These are phyloP conservation scores for Xerocomellus chrysenteron DNA, from an alignment of 768 basidiomycete genomes.

Conservation along the genomic window DNA sequence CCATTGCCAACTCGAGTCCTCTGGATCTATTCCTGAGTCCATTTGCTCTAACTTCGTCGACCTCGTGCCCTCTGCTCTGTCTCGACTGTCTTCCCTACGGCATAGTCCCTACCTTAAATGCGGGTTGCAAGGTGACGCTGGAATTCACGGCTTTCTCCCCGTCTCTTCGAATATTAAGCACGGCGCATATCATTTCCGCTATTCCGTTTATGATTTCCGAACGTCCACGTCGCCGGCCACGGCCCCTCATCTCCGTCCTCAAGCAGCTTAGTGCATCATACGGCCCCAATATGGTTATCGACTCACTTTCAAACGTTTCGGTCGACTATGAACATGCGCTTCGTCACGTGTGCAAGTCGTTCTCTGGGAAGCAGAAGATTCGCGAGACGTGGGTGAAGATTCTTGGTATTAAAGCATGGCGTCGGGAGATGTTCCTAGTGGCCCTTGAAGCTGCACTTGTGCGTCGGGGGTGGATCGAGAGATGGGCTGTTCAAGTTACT, in stretches of 20 bases:
- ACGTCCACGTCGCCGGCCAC: constrained; percentile 36
- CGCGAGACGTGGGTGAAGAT: constrained; percentile 13
- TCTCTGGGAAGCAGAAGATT: constrained; percentile 9
- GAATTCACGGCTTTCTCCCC: constrained; percentile 42
- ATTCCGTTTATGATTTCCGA: constrained; percentile 43
- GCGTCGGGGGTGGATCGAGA: constrained; percentile 40
- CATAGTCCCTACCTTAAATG: constrained; percentile 11
- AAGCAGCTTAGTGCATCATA: constrained; percentile 31
- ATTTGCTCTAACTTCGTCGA: constrained; percentile 4
- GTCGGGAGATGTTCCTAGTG: constrained; percentile 46
- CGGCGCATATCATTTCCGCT: constrained; percentile 41
- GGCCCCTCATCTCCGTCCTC: constrained; percentile 39
- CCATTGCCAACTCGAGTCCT: constrained; percentile 1
- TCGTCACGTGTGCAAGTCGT: constrained; percentile 1
- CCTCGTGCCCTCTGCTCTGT: constrained; percentile 15
- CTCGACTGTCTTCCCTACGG: constrained; percentile 21
- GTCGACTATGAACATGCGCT: constrained; percentile 26
- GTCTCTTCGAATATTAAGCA: constrained; percentile 34
- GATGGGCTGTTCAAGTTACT: constrained; percentile 42
- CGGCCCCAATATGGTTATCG: constrained; percentile 30
- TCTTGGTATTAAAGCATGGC: constrained; percentile 40
- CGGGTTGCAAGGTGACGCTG: constrained; percentile 24
- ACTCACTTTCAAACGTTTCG: constrained; percentile 42
- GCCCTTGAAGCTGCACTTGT: constrained; percentile 55
- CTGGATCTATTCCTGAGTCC: constrained; percentile 9